Conservation (phyloP, 495 filamentous ascomycete species). For the Mycothermus thermophilus region DNA sequence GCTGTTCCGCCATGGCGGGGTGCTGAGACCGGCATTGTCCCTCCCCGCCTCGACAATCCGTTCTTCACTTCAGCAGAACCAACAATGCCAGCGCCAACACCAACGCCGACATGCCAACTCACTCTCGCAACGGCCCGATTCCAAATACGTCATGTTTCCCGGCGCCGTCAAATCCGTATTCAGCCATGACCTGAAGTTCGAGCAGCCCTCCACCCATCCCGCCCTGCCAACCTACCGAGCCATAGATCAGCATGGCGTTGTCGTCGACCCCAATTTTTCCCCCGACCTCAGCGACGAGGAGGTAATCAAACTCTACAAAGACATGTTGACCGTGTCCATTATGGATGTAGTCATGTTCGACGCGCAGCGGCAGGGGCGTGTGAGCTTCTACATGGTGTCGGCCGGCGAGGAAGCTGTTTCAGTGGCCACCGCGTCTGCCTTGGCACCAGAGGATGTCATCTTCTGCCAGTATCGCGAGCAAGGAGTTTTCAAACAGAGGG, state of each 20-base stretch:
- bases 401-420: slow-evolving; percentile 93
- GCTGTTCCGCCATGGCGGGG: slow-evolving; percentile 1
- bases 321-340: slow-evolving; percentile 62
- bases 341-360: slow-evolving; percentile 96
- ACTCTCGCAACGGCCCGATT: slow-evolving; percentile 52
- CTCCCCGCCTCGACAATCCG: background rate
- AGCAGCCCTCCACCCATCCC: slow-evolving; percentile 48
- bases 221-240: slow-evolving; percentile 79
- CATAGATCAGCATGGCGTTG: slow-evolving; percentile 66
- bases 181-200: slow-evolving; percentile 62
- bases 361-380: slow-evolving; percentile 60
- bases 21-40: background rate
- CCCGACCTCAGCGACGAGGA: slow-evolving; percentile 56
- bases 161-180: slow-evolving; percentile 93
- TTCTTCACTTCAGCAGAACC: background rate
- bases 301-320: slow-evolving; percentile 47
- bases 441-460: slow-evolving; percentile 71
- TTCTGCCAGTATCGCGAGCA: slow-evolving; percentile 94
- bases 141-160: slow-evolving; percentile 70
- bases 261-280: slow-evolving; percentile 54
- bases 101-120: slow-evolving; percentile 19
- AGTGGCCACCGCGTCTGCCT: slow-evolving; percentile 69
- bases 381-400: slow-evolving; percentile 97
- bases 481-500: slow-evolving; percentile 78
- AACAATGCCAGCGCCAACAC: background rate